phyloP scores from a whole-genome alignment of 257 asterid genomes.

The Nicotiana sylvestris region DNA sequence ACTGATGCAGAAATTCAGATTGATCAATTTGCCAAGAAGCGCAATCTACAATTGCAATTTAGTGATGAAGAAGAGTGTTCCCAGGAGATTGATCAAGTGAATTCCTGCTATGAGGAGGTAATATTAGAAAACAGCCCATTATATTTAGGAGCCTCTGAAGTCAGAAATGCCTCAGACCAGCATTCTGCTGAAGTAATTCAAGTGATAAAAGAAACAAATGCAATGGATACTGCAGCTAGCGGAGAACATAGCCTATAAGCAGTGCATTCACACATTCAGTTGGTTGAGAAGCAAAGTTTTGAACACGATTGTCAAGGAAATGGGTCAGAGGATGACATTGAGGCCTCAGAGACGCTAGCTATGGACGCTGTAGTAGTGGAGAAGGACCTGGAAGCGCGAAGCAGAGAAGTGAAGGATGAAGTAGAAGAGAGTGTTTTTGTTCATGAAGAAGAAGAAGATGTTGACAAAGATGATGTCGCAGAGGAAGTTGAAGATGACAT shows the following conservation, averaged over 20 bases:
- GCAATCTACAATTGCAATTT: not conserved
- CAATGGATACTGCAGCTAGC: not conserved
- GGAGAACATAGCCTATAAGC: not conserved
- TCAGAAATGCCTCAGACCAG: no score
- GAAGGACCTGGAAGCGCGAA: not conserved
- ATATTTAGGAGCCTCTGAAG: not conserved
- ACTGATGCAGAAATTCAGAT: constrained; percentile 9
- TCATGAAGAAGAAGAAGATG: constrained; percentile 10
- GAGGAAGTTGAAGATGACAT: constrained; percentile 29
- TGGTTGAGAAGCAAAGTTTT: not conserved
- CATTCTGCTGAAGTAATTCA: not conserved
- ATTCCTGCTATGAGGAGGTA: not conserved
- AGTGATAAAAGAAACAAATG: not conserved
- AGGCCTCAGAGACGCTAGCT: not conserved
- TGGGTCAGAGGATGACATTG: not conserved
- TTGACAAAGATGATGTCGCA: constrained; percentile 15
- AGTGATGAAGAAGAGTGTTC: constrained; percentile 3
- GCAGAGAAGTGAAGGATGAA: not conserved
- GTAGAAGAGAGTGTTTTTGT: not conserved
- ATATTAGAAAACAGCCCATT: not conserved
- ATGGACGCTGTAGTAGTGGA: not conserved
- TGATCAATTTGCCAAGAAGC: constrained; percentile 2
- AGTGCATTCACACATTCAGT: not conserved
- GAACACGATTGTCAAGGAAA: not conserved
- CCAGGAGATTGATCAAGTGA: not conserved